Base-by-base conservation (phyloP, 805 yeast species). In the Clavispora asparagi region DNA sequence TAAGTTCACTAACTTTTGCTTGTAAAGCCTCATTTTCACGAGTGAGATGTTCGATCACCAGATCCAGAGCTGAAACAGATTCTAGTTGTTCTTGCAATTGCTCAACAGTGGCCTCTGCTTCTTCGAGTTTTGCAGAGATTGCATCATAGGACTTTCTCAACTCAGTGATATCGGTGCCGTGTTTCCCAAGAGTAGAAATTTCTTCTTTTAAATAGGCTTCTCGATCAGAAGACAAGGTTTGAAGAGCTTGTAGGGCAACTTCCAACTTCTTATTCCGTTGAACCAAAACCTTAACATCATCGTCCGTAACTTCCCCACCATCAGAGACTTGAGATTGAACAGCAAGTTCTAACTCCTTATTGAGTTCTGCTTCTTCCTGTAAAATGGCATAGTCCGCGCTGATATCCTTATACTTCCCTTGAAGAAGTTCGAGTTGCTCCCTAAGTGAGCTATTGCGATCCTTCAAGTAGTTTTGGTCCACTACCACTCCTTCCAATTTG, bases 381-480 rank as follows among this genome's bases (percentile, higher is more conserved):
- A 69, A 50, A 7, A 62, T 49, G 16, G 58, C 59, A 25, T 65
- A 55, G 29, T 74, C 75, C 0, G 55, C 51, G 10, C 57, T 43
- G 25, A 75, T 52, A 6, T 52, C 56, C 2, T 57, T 57, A 45
- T 71, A 70, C 33, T 67, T 60, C 11, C 38, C 30, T 31, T 63
- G 58, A 10, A 76, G 45, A 4, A 43, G 37, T 5, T 47, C 48
- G 14, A 70, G 48, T 41, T 65, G 66, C 1, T 40, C 42, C 2
- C 47, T 47, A 28, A 78, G 51, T 2, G 53, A 48, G 6, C 57
- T 60, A 39, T 66, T 70, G n/a, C 65, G 60, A 6, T 67, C 68
- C 6, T 59, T 60, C 5, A 74, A 50, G 31, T 65, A 65, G 30
- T 72, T 81, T 39, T 73, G 70, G 38, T 82, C 86, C 0, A 77